Conservation (phyloP, 2,329 filamentous ascomycete genomes). For the Monosporascus sp. region DNA sequence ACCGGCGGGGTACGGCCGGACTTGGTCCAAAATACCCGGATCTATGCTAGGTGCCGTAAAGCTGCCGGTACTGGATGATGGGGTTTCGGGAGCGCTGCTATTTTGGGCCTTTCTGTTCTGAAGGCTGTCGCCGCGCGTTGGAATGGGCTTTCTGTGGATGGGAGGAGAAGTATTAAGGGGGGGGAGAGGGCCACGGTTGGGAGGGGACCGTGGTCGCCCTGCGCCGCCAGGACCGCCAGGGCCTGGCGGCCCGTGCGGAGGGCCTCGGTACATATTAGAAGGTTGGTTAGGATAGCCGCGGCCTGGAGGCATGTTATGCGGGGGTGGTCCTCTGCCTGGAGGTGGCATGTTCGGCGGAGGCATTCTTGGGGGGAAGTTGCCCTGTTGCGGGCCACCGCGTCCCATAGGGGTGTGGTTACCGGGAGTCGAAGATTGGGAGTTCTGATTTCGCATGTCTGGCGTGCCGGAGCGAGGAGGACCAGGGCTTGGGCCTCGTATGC, state of each 20-base stretch:
- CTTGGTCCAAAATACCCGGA: conserved; percentile 44
- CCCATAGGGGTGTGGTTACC: conserved; percentile 20
- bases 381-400: conserved; percentile 15
- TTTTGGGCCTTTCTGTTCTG: conserved; percentile 34
- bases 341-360: conserved; percentile 13
- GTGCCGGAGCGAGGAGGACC: conserved; percentile 20
- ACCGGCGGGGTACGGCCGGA: conserved; percentile 31
- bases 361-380: conserved; percentile 21
- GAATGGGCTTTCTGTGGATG: conserved; percentile 48
- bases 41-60: conserved; percentile 37
- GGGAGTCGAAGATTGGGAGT: conserved; percentile 21
- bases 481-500: conserved; percentile 26
- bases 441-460: conserved; percentile 18
- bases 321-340: conserved; percentile 19
- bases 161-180: conserved; percentile 36
- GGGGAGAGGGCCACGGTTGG: conserved; percentile 15
- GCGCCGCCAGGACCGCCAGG: conserved; percentile 16
- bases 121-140: conserved; percentile 32
- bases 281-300: conserved; percentile 23
- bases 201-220: conserved; percentile 15
- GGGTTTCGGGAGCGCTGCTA: conserved; percentile 30
- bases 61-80: conserved; percentile 33
- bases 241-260: conserved; percentile 16
- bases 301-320: conserved; percentile 21
- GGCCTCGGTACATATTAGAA: conserved; percentile 22